Base-by-base conservation (phyloP, 495 filamentous ascomycete species). In the Talaromyces adpressus region DNA sequence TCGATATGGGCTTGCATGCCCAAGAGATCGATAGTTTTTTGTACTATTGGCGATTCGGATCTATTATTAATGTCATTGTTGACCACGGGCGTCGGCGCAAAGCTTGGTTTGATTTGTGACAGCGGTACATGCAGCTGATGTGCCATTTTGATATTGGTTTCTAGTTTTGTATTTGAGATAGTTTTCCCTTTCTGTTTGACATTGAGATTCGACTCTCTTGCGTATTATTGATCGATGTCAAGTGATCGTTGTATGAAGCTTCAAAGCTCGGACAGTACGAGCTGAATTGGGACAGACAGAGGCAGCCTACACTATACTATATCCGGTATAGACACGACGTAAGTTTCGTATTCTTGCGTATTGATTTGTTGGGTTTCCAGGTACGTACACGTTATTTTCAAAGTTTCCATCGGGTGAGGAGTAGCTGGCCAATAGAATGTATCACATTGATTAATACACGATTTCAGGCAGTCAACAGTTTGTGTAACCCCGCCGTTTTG, bases 1-100 rank as follows among this genome's bases (percentile, higher is more conserved):
- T 87, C 85, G 61, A 82, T 73, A 70, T 89, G 86, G 11, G 77
- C 72, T 29, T 69, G 64, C 5, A 87, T 73, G 25, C 70, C 18
- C 23, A 88, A 76, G 25, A 68, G 65, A 14, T 61, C 34, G 69
- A 88, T 82, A 12, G 83, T 66, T 45, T 69, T 53, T 58, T 75
- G 63, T 41, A 78, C 70, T 9, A 59, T 7, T 8, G 74, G 66
- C 9, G 76, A 53, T 64, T 84, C 79, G 36, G 69, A 2, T 23
- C n/a, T 58, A 16, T 32, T 32, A 11, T 32, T 36, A 12, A 36
- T 20, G 8, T 32, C 27, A 20, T 32, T 36, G 56, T 36, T 25
- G 56, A 9, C 16, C 11, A 32, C 30, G 7, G 30, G 52, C n/a
- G 56, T 36, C 27, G 56, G 56, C 30, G 56, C 27, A 58, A 58